Conservation (phyloP, 192 early-diverging fungal genomes). For the Podila verticillata region DNA sequence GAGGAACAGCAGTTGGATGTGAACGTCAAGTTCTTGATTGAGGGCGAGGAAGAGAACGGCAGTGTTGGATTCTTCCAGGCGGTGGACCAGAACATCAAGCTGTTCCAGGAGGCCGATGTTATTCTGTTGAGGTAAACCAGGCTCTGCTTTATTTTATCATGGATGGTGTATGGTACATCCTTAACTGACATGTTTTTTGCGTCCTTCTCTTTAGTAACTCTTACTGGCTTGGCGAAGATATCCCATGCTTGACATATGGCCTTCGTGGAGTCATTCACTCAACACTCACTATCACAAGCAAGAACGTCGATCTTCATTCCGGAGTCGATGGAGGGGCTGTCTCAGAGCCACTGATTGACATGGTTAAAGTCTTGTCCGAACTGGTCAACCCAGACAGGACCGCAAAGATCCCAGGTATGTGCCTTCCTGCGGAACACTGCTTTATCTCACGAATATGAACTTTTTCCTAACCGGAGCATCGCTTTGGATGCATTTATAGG, state of each 20-base stretch:
- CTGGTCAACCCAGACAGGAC: slow-evolving; percentile 65
- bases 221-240: slow-evolving; percentile 82
- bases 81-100: slow-evolving; percentile 59
- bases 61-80: slow-evolving; percentile 74
- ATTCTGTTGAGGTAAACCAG: slow-evolving; percentile 59
- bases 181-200: neutral
- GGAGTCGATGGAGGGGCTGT: slow-evolving; percentile 82
- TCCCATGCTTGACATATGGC: slow-evolving; percentile 83
- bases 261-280: slow-evolving; percentile 80
- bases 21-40: slow-evolving; percentile 79
- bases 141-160: slow-evolving; percentile 16
- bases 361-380: slow-evolving; percentile 69
- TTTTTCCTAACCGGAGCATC: no score
- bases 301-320: slow-evolving; percentile 74
- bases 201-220: slow-evolving; percentile 65
- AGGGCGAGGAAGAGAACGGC: slow-evolving; percentile 84
- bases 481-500: slow-evolving; percentile 18
- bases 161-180: neutral
- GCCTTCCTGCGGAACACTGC: neutral
- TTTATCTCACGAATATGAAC: no score
- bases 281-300: slow-evolving; percentile 58
- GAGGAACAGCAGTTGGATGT: slow-evolving; percentile 64
- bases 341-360: slow-evolving; percentile 73
- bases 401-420: slow-evolving; percentile 68
- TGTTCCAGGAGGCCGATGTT: slow-evolving; percentile 64